Evolutionary conservation across 2,329 filamentous ascomycete species (phyloP).

Genomic region (Oidium heveae): DNA sequence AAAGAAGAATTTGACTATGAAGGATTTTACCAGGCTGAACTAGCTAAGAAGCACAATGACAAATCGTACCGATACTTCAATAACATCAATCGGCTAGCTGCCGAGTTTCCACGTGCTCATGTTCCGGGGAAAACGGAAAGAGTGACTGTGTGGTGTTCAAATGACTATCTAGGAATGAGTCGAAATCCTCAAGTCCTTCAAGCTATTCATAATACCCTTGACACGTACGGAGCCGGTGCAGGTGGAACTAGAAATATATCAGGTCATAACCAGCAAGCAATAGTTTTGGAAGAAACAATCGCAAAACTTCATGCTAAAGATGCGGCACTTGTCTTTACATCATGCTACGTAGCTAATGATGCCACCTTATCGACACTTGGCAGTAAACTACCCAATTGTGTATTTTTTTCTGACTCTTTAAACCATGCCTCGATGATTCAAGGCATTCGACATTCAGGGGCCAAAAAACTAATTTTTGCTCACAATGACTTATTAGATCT

Average conservation of each 20-base stretch:
- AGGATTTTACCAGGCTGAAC: slow-evolving; percentile 60
- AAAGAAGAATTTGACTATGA: slow-evolving; percentile 61
- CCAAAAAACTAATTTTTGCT: slow-evolving; percentile 95
- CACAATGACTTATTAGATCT: slow-evolving; percentile 91
- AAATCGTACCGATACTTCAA: slow-evolving; percentile 99
- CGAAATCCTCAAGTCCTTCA: slow-evolving; percentile 67
- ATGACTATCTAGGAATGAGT: slow-evolving; percentile 97
- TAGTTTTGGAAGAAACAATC: slow-evolving; percentile 56
- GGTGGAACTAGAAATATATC: slow-evolving; percentile 95
- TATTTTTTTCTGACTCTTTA: slow-evolving; percentile 89
- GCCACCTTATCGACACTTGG: slow-evolving; percentile 90
- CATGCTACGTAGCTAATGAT: slow-evolving; percentile 96
- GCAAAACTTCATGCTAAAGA: slow-evolving; percentile 84
- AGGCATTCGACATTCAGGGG: slow-evolving; percentile 88
- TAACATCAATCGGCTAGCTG: slow-evolving; percentile 96
- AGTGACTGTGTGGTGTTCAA: slow-evolving; percentile 97
- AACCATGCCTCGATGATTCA: slow-evolving; percentile 99
- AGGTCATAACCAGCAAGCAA: slow-evolving; percentile 85
- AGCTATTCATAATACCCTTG: slow-evolving; percentile 82
- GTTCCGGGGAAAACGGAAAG: slow-evolving; percentile 60
- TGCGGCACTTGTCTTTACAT: slow-evolving; percentile 78
- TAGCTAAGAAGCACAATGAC: slow-evolving; percentile 98
- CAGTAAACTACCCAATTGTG: slow-evolving; percentile 85
- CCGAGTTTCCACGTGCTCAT: slow-evolving; percentile 87
- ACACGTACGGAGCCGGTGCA: slow-evolving; percentile 83